Evolutionary conservation across 73 alveolate genomes (phyloP).

Genomic region (Paramecium bursaria): DNA sequence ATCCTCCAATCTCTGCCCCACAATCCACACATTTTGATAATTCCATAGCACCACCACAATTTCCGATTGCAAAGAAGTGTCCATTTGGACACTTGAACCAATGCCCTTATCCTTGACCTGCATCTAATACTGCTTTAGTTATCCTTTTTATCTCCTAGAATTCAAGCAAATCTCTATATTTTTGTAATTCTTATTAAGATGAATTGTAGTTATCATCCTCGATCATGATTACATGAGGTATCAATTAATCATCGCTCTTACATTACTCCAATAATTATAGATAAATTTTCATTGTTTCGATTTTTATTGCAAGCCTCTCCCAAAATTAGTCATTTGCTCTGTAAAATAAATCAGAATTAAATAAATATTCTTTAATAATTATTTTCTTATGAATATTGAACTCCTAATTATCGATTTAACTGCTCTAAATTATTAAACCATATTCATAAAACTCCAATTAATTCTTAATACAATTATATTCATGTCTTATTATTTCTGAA

Average conservation of each 20-base stretch:
- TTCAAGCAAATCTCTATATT: too few species aligned
- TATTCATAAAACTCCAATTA: too few species aligned
- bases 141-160: background rate
- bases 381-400: too few species aligned
- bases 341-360: background rate
- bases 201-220: too few species aligned
- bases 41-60: slow-evolving; percentile 84
- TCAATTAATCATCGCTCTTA: too few species aligned
- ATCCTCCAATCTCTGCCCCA: slow-evolving; percentile 76
- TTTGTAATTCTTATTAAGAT: too few species aligned
- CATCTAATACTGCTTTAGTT: background rate
- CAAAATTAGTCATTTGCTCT: background rate
- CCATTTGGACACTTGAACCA: slow-evolving; percentile 86
- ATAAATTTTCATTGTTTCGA: background rate
- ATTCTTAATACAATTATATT: background rate
- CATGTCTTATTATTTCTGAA: background rate
- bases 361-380: background rate
- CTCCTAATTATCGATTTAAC: too few species aligned
- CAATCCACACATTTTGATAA: slow-evolving; percentile 72
- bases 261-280: too few species aligned
- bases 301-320: background rate
- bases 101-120: slow-evolving; percentile 16
- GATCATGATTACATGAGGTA: too few species aligned
- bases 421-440: too few species aligned
- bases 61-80: slow-evolving; percentile 77